Evolutionary conservation across 345 rosid species (phyloP), one percentile per base, ranked within the genome.

Genomic region (Raphanus raphanistrum): DNA sequence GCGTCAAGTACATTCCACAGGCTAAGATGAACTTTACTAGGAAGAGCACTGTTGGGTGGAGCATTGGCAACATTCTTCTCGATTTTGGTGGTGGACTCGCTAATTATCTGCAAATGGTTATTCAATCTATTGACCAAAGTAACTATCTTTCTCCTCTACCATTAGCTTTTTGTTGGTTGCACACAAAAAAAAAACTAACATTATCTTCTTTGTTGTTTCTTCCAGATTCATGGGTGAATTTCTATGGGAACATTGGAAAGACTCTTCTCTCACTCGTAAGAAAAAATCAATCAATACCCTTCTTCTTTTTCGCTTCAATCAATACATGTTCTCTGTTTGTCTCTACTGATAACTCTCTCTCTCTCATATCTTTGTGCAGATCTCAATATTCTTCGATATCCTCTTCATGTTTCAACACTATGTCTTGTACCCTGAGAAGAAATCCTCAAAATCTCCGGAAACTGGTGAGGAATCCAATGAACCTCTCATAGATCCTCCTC

Each of bases 151-250:
- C 38, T 28, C 1, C 36, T 69, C 12, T n/a, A 50, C 71, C 31
- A 66, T 5, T 9, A 28, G 55, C 65, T 70, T 48, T 60, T 17
- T 27, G 38, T 16, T 68, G 73, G 54, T 41, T 78, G 48, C 70
- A 70, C 35, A n/a, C 21, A 0, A 21, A 21, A 21, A 21, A 27
- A 4, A 68, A 6, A 57, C 36, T 70, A 2, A 63, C 12, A 0
- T 28, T 29, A 0, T 16, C 27, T 28, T 17, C 11, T 68, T n/a
- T 10, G 0, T 10, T 3, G 11, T 13, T 16, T 70, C 32, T 60
- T 75, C 7, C 82, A 94, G 99, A 88, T 92, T 90, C 99, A 31
- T 94, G 94, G 98, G 92, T 89, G 76, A 94, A 94, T 88, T 92
- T 94, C 79, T 89, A 90, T 71, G 99, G 99, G 61, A 94, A 94